Conservation (phyloP, 768 basidiomycete genomes). For the Rhodotorula kratochvilovae region DNA sequence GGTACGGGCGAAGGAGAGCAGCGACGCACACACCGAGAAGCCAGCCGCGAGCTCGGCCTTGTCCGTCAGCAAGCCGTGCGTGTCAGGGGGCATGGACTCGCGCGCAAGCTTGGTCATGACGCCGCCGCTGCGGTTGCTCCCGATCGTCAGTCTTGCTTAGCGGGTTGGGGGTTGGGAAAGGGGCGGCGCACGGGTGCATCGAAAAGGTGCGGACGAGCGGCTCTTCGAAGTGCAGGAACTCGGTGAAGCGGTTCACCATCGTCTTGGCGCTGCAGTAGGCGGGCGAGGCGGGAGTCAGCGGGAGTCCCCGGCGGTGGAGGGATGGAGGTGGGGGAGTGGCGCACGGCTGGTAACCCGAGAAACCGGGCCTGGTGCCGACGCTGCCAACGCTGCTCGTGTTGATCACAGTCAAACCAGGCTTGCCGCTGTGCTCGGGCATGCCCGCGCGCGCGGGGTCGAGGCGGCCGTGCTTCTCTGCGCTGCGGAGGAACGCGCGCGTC, state of each 20-base stretch:
- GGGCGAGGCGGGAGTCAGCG: background rate
- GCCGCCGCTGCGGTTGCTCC: background rate
- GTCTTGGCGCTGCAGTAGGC: conserved; percentile 1
- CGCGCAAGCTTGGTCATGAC: conserved; percentile 27
- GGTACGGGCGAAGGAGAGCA: background rate
- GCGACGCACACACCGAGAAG: conserved; percentile 9
- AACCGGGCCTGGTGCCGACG: background rate
- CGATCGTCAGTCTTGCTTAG: background rate
- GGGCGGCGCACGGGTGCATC: conserved; percentile 15
- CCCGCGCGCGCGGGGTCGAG: background rate
- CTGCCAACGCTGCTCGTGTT: conserved; percentile 16
- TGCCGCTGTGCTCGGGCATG: background rate
- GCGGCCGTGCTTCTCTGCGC: background rate
- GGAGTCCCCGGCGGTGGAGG: background rate
- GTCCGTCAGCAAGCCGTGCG: conserved; percentile 4
- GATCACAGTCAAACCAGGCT: conserved; percentile 5
- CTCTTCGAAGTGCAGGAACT: conserved; percentile 29
- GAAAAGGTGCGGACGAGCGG: conserved; percentile 19
- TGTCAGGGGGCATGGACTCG: conserved; percentile 14
- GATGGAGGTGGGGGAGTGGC: background rate
- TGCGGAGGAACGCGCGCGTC: conserved; percentile 27
- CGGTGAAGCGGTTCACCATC: conserved; percentile 21
- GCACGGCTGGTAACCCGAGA: conserved; percentile 13
- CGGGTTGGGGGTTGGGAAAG: background rate
- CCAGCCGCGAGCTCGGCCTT: conserved; percentile 12